A percentile compares a stretch with the other conserved stretches of the same genome.
Evolutionary conservation across 768 basidiomycete species (phyloP).

Genomic region (Cystofilobasidium bisporidii): DNA sequence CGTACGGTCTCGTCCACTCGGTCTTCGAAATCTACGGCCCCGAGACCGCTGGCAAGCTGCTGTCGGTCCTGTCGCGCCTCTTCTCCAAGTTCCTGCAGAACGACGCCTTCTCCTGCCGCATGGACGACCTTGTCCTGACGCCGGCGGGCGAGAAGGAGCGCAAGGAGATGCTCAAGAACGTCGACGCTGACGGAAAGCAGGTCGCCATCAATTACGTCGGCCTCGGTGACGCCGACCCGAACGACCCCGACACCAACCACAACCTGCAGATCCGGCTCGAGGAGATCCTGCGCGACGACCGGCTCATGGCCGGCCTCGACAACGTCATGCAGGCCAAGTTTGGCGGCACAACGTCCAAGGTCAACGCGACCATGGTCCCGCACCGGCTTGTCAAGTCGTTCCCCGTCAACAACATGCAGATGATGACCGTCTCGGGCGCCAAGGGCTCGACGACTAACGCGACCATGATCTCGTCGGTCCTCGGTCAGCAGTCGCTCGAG

Average conservation of each 20-base stretch:
- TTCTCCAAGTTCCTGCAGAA: constrained; percentile 97
- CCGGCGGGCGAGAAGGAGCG: constrained; percentile 65
- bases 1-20: constrained; percentile 93
- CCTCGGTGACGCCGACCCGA: constrained; percentile 46
- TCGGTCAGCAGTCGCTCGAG: constrained; percentile 96
- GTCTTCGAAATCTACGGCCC: constrained; percentile 92
- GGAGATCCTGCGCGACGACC: constrained; percentile 87
- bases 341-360: constrained; percentile 74
- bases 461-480: constrained; percentile 90
- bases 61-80: constrained; percentile 83
- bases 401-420: constrained; percentile 98
- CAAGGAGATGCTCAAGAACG: constrained; percentile 56
- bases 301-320: constrained; percentile 94
- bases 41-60: constrained; percentile 74
- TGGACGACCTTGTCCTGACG: constrained; percentile 93
- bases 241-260: constrained; percentile 38
- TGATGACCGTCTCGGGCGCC: constrained; percentile 95
- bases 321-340: constrained; percentile 41
- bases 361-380: constrained; percentile 80
- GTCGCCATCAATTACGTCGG: constrained; percentile 66
- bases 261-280: constrained; percentile 54
- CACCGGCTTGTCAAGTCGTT: constrained; percentile 80
- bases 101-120: constrained; percentile 93
- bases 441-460: constrained; percentile 98
- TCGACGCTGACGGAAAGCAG: constrained; percentile 64